Base-by-base conservation (phyloP, 306 rosid genomes). In the Cajanus cajan region DNA sequence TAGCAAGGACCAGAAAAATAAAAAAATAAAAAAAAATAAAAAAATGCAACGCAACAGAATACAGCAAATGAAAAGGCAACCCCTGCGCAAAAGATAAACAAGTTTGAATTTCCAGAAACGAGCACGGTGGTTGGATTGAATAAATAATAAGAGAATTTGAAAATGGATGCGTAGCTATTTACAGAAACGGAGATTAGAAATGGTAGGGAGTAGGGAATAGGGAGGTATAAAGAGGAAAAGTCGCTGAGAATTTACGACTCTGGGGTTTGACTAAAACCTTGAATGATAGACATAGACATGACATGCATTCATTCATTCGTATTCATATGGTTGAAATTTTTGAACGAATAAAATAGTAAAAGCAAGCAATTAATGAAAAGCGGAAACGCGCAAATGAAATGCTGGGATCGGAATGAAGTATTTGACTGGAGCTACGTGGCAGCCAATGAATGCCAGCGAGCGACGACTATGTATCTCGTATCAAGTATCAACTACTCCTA, bases 321-420 rank as follows among this genome's bases (percentile, higher is more conserved):
- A 55, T 55, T 55, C 83, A 70, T 36, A 50, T 16, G 52, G 83
- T 78, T 69, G 84, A 79, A 71, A 47, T 28, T 62, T 44, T 7
- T 6, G 69, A 65, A 28, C 8, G 16, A 80, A 50, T 64, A 59
- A 66, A 79, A 16, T 33, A 41, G 50, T 67, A 77, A 75, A 86
- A 72, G 71, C 34, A 71, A 80, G 45, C 80, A 34, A 25, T 47
- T 19, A 43, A 70, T 5, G 8, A 51, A 50, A 68, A 64, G 21
- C 11, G 54, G 5, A 45, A 73, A 86, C 89, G 87, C 87, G 87
- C 50, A 79, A 85, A 71, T 24, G 40, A 71, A 48, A 65, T 64
- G 65, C 24, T 12, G 18, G 65, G 48, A 25, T 40, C 33, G 82
- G 82, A 73, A 71, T 31, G 58, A 16, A 62, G 39, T 18, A 14